phyloP scores from a whole-genome alignment of 495 filamentous ascomycete species.

The Talaromyces wortmannii region DNA sequence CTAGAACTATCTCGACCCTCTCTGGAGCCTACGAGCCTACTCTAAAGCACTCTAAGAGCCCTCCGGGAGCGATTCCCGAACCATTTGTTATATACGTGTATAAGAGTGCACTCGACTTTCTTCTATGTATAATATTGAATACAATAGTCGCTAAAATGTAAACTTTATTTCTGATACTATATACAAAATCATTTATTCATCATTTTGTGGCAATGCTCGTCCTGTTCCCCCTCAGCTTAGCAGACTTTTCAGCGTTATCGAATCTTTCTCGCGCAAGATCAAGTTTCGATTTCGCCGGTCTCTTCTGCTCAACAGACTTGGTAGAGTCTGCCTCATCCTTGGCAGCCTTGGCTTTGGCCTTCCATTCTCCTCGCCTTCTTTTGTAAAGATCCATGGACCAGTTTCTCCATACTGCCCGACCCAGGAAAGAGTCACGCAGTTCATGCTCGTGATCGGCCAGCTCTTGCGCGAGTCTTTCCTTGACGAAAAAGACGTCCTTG shows the following conservation, averaged over 20 bases:
- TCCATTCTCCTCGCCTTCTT: conserved; percentile 61
- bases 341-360: conserved; percentile 53
- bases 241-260: conserved; percentile 8
- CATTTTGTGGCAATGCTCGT: neutral
- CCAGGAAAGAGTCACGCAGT: conserved; percentile 67
- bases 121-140: no score
- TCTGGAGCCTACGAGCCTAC: no score
- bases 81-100: no score
- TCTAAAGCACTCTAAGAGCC: no score
- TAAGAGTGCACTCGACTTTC: no score
- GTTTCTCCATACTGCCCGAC: conserved; percentile 80
- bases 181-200: neutral
- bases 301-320: conserved; percentile 12
- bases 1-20: no score
- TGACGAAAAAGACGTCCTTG: conserved; percentile 55
- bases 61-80: no score
- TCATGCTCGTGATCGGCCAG: conserved; percentile 51
- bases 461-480: conserved; percentile 61
- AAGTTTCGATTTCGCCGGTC: conserved; percentile 36
- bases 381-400: conserved; percentile 90
- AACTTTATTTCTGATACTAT: neutral
- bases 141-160: no score
- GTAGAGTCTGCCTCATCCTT: conserved; percentile 12
- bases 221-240: neutral
- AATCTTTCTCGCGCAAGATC: conserved; percentile 41